Evolutionary conservation across 306 rosid species (phyloP), one percentile per base, ranked within the genome.

Genomic region (Alnus rubra): DNA sequence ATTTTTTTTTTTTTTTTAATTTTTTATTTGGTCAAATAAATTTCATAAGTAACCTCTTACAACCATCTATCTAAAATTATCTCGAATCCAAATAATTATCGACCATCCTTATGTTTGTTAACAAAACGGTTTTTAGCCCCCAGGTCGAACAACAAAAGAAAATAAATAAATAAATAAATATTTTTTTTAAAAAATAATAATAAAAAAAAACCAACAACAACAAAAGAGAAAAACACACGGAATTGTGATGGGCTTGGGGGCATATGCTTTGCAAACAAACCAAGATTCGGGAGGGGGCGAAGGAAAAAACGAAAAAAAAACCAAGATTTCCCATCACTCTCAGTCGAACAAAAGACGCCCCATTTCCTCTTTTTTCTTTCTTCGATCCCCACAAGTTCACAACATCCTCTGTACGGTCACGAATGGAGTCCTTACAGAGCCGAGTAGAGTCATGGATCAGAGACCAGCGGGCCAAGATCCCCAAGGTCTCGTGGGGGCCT

Each of bases 361-460:
- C 28, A 53, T 59, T 59, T 30, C 19, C 58, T 53, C 12, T 15
- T 10, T 10, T 30, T 19, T 28, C 65, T 11, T 28, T 10, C 37
- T 59, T 28, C 37, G 37, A 59, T 10, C 39, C 65, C 30, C 62
- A 55, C n/a, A n/a, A n/a, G n/a, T n/a, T n/a, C n/a, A n/a, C 1
- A 3, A 10, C 11, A 28, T 3, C 15, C 28, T 28, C 65, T 9
- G 5, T 28, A 12, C 37, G 65, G 16, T 28, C 72, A 4, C 28
- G 10, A 56, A 87, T 94, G 98, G 97, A 94, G 60, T 88, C 90
- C 80, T 78, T 95, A 58, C 99, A 95, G 82, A 89, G 75, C 86
- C 92, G 93, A n/a, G 87, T 93, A 69, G 99, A 95, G 78, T 87
- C 97, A 9, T 95, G 99, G 99, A 80, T 95, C 75, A 90, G 80